A percentile compares a stretch with the other conserved stretches of the same genome.
phyloP scores from a whole-genome alignment of 768 basidiomycete genomes.

The Kwoniella dendrophila region DNA sequence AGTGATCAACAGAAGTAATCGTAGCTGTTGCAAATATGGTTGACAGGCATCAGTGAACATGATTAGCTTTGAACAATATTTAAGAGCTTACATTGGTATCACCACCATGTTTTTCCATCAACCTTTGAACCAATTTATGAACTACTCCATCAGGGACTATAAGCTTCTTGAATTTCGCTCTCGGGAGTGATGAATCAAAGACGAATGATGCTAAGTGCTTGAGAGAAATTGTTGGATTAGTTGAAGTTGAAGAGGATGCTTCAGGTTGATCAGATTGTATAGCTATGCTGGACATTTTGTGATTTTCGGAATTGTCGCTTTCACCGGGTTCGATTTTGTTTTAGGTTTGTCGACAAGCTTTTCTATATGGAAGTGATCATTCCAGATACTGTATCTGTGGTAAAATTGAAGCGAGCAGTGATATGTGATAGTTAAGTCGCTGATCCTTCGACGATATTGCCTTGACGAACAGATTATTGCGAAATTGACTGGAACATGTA shows the following conservation, averaged over 20 bases:
- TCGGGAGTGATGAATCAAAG: constrained; percentile 35
- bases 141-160: constrained; percentile 40
- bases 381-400: too few species aligned
- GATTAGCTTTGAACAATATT: not conserved
- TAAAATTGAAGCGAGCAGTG: too few species aligned
- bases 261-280: constrained; percentile 27
- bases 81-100: constrained; percentile 33
- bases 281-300: not conserved
- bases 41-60: not conserved
- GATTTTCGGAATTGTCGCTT: not conserved
- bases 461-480: too few species aligned
- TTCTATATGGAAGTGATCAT: too few species aligned
- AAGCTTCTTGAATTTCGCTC: constrained; percentile 34
- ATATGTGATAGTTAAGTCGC: too few species aligned
- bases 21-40: constrained; percentile 20
- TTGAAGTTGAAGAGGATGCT: constrained; percentile 32
- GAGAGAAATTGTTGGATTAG: not conserved
- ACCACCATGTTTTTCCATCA: constrained; percentile 45
- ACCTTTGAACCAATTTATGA: constrained; percentile 40
- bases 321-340: not conserved
- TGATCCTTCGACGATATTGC: too few species aligned
- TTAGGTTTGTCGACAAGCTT: too few species aligned
- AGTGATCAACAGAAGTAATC: constrained; percentile 28
- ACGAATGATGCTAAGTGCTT: constrained; percentile 37
- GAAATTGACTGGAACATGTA: too few species aligned